Conservation (phyloP, 176 grass and related monocot genomes). For the Pharus latifolius region DNA sequence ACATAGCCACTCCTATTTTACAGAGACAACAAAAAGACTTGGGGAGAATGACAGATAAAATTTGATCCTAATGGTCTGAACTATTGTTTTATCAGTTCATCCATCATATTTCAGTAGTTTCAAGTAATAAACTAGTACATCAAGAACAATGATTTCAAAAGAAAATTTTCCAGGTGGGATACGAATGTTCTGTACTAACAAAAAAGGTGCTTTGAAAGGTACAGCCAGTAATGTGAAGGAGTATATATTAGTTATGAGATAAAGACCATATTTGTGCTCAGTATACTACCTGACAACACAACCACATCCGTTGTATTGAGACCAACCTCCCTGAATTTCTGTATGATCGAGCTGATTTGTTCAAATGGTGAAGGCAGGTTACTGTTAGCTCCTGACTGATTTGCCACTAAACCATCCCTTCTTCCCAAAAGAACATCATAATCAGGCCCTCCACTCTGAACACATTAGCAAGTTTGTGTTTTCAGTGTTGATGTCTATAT, state of each 20-base stretch:
- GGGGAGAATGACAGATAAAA: background rate
- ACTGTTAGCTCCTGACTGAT: constrained; percentile 54
- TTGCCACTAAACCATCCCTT: constrained; percentile 55
- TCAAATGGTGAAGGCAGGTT: constrained; percentile 46
- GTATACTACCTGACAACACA: constrained; percentile 41
- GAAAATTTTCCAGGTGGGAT: too few relatives aligned
- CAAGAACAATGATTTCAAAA: too few relatives aligned
- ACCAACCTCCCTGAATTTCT: constrained; percentile 40
- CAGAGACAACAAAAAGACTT: background rate
- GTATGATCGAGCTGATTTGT: constrained; percentile 13
- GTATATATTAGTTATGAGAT: too few relatives aligned
- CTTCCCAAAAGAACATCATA: constrained; percentile 48
- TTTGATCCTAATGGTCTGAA: background rate
- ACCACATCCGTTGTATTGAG: constrained; percentile 62
- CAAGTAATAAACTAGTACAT: too few relatives aligned
- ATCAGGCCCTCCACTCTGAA: constrained; percentile 48
- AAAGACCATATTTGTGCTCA: background rate
- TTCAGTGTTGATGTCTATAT: background rate
- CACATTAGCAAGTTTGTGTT: background rate
- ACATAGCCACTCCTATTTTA: background rate
- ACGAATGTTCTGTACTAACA: too few relatives aligned
- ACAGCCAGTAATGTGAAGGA: too few relatives aligned
- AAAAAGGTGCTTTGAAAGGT: too few relatives aligned
- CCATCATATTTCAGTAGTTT: too few relatives aligned
- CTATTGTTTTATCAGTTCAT: background rate